Conservation (phyloP, 495 filamentous ascomycete genomes). For the Hypoxylon perforatum region DNA sequence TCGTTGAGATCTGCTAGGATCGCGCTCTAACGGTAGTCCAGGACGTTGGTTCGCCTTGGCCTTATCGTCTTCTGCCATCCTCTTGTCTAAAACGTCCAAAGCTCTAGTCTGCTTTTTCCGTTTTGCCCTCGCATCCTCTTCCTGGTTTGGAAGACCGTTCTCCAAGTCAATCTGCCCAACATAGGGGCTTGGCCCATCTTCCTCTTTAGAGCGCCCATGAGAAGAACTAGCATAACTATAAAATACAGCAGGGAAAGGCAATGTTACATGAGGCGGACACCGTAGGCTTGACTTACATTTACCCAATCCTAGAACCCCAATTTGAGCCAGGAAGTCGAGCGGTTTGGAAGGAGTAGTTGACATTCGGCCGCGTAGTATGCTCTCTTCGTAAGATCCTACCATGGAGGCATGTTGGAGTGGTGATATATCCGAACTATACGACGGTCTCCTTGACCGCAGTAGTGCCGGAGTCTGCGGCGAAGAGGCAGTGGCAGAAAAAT, state of each 20-base stretch:
- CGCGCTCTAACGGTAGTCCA: slow-evolving; percentile 49
- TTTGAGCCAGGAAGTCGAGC: slow-evolving; percentile 92
- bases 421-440: slow-evolving; percentile 77
- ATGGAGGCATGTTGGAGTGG: slow-evolving; percentile 89
- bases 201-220: slow-evolving; percentile 66
- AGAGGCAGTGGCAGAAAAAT: slow-evolving; percentile 61
- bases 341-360: slow-evolving; percentile 95
- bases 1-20: slow-evolving; percentile 55
- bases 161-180: slow-evolving; percentile 95
- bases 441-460: slow-evolving; percentile 73
- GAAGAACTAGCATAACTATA: slow-evolving; percentile 85
- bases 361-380: slow-evolving; percentile 93
- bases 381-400: slow-evolving; percentile 98
- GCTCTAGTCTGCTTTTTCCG: slow-evolving; percentile 57
- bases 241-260: slow-evolving; percentile 96
- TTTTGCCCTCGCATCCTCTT: slow-evolving; percentile 56
- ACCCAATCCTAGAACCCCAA: slow-evolving; percentile 90
- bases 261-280: slow-evolving; percentile 90
- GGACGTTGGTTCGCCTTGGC: slow-evolving; percentile 40
- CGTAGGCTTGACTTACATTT: slow-evolving; percentile 87
- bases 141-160: slow-evolving; percentile 69
- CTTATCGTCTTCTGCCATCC: slow-evolving; percentile 41
- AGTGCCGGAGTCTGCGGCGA: slow-evolving; percentile 70
- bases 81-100: slow-evolving; percentile 45
- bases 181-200: slow-evolving; percentile 94